A percentile compares a stretch with the other conserved stretches of the same genome.
phyloP scores from a whole-genome alignment of 306 rosid species.

The barrel medic (Medicago truncatula) region MtrunA17r5.0-ANR NC_053046.1:33465501-33466000 shows the following conservation, averaged over 20 bases:
- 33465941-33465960: constrained; percentile 53
- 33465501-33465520: constrained; percentile 82
- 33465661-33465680: constrained; percentile 72
- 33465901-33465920: constrained; percentile 46
- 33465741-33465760: constrained; percentile 58
- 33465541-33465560: constrained; percentile 76
- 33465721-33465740: constrained; percentile 68
- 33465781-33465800: constrained; percentile 54
- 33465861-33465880: constrained; percentile 70
- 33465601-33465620: constrained; percentile 78
- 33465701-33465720: constrained; percentile 86
- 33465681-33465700: constrained; percentile 76
- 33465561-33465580: constrained; percentile 87
- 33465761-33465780: constrained; percentile 70
- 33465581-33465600: constrained; percentile 71
- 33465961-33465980: constrained; percentile 41
- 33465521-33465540: constrained; percentile 61
- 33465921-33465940: constrained; percentile 49
- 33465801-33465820: constrained; percentile 72
- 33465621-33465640: constrained; percentile 77
- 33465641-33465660: constrained; percentile 76
- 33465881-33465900: constrained; percentile 61
- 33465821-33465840: constrained; percentile 67
- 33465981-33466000: constrained; percentile 45
- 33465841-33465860: constrained; percentile 77